Conservation (phyloP, 1,284 basidiomycete species). For the Naganishia liquefaciens region DNA sequence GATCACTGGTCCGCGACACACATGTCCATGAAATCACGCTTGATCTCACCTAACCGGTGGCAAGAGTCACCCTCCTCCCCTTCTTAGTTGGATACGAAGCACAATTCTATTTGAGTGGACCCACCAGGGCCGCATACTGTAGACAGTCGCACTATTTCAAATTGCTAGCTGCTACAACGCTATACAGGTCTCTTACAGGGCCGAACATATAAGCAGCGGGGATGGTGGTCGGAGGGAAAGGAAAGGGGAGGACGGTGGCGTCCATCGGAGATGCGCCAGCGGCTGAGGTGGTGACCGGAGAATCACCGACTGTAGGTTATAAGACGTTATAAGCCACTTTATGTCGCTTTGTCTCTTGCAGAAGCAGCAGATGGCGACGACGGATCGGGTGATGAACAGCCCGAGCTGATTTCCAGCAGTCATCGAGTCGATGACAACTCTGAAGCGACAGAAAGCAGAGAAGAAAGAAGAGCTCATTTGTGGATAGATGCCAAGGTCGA, state of each 20-base stretch:
- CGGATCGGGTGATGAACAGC: neutral
- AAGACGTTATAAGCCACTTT: slow-evolving; percentile 1
- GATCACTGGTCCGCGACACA: too few species aligned
- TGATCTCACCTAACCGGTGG: too few species aligned
- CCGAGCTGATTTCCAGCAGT: neutral
- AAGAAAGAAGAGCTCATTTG: slow-evolving; percentile 9
- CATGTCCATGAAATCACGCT: too few species aligned
- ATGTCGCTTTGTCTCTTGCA: slow-evolving; percentile 11
- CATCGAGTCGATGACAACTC: neutral
- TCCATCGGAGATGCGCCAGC: neutral
- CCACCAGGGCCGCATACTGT: too few species aligned
- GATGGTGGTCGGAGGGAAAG: slow-evolving; percentile 1
- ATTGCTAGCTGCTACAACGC: too few species aligned
- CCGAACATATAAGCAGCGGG: slow-evolving; percentile 1
- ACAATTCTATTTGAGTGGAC: too few species aligned
- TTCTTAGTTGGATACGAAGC: too few species aligned
- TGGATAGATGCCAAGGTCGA: slow-evolving; percentile 14
- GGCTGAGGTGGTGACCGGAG: neutral
- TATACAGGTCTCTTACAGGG: too few species aligned
- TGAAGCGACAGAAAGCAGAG: neutral
- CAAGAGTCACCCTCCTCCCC: too few species aligned
- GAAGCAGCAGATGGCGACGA: slow-evolving; percentile 8
- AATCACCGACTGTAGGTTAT: neutral
- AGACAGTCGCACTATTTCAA: too few species aligned
- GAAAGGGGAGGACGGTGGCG: neutral